A percentile compares a stretch with the other conserved stretches of the same genome.
These are phyloP conservation scores for Solanum bulbocastanum DNA, from an alignment of 257 asterid species.

Conservation along the genomic window DNA sequence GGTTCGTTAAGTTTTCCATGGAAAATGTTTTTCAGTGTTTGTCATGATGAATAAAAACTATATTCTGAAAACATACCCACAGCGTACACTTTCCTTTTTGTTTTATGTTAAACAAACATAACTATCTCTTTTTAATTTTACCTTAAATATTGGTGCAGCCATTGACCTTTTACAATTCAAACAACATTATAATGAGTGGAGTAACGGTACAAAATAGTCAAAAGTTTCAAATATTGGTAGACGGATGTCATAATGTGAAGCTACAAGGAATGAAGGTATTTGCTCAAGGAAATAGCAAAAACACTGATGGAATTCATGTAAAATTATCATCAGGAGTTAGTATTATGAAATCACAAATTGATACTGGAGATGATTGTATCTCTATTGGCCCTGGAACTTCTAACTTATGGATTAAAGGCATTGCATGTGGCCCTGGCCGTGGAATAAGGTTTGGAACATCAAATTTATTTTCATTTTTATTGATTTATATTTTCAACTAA, in stretches of 20 bases:
- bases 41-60: not conserved
- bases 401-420: slow-evolving; percentile 9
- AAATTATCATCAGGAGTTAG: slow-evolving; percentile 4
- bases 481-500: no score
- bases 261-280: not conserved
- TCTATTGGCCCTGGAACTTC: not conserved
- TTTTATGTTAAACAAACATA: not conserved
- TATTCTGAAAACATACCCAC: not conserved
- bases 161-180: no score
- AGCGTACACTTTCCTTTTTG: no score
- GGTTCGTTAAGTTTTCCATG: not conserved
- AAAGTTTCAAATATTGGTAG: not conserved
- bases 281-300: slow-evolving; percentile 14
- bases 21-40: not conserved
- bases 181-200: no score
- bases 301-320: slow-evolving; percentile 25
- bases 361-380: slow-evolving; percentile 5
- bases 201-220: no score
- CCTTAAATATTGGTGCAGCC: not conserved
- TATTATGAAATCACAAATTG: slow-evolving; percentile 10
- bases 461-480: no score
- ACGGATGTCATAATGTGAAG: slow-evolving; percentile 5
- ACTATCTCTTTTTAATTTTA: not conserved
- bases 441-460: slow-evolving; percentile 12
- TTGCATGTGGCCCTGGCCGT: slow-evolving; percentile 21